Conservation (phyloP, 805 yeast genomes). For the Torulaspora indica region DNA sequence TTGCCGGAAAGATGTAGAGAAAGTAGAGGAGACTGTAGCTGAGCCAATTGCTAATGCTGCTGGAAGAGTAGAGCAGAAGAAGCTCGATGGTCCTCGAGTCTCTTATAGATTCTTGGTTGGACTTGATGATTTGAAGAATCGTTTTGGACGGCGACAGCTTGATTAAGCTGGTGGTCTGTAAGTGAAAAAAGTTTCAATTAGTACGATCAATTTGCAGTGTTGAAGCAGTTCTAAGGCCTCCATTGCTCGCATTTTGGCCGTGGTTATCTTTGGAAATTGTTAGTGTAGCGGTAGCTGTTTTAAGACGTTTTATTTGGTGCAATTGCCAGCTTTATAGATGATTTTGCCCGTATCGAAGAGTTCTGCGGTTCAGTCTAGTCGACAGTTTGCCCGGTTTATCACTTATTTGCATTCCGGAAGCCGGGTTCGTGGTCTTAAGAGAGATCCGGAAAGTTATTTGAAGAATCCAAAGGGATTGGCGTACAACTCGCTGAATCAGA, state of each 20-base stretch:
- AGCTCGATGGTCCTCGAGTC: too few relatives aligned
- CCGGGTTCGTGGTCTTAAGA: constrained; percentile 65
- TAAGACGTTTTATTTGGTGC: neutral
- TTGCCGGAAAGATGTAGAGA: too few relatives aligned
- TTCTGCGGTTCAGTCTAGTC: constrained; percentile 2
- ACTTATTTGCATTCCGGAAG: constrained; percentile 43
- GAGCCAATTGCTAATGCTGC: too few relatives aligned
- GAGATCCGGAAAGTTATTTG: constrained; percentile 60
- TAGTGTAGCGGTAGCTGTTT: neutral
- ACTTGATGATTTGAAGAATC: too few relatives aligned
- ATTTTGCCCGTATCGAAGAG: constrained; percentile 5
- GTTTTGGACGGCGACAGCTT: neutral
- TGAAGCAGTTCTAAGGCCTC: neutral
- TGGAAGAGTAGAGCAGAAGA: too few relatives aligned
- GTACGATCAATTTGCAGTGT: neutral
- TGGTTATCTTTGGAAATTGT: neutral
- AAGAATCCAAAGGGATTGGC: constrained; percentile 45
- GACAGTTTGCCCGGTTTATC: constrained; percentile 28
- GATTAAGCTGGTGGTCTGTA: too few relatives aligned
- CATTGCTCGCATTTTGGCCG: neutral
- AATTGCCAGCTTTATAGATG: neutral
- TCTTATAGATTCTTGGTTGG: too few relatives aligned
- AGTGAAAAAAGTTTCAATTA: constrained; percentile 5
- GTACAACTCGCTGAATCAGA: constrained; percentile 49
- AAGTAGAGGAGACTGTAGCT: too few relatives aligned